A percentile compares a stretch with the other conserved stretches of the same genome.
phyloP scores from a whole-genome alignment of 768 basidiomycete genomes.

The Dioszegia hungarica region DNA sequence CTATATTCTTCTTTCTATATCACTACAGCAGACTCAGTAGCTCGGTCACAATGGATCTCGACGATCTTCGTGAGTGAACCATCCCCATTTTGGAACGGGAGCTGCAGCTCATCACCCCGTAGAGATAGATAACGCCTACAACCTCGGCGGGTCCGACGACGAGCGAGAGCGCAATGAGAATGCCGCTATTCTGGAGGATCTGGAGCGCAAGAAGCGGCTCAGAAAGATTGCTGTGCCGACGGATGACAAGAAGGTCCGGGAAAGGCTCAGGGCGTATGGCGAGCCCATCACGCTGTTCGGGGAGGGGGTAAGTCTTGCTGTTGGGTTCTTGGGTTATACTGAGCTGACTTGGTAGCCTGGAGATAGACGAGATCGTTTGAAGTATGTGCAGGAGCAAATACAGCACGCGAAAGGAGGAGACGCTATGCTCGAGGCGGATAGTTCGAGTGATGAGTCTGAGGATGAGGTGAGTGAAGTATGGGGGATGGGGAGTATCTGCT shows the following conservation, averaged over 20 bases:
- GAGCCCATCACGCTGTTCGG: constrained; percentile 97
- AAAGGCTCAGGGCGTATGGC: constrained; percentile 81
- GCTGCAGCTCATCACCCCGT: not conserved
- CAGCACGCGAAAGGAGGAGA: constrained; percentile 81
- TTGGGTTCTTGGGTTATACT: not conserved
- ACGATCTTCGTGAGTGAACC: constrained; percentile 31
- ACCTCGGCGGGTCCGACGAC: constrained; percentile 42
- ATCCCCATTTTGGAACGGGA: not conserved
- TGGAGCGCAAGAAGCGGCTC: constrained; percentile 96
- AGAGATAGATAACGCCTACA: constrained; percentile 40
- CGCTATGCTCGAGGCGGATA: constrained; percentile 56
- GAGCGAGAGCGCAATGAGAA: constrained; percentile 53
- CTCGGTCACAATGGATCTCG: constrained; percentile 41
- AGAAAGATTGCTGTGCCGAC: constrained; percentile 92
- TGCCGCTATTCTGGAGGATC: constrained; percentile 82
- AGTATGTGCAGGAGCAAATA: constrained; percentile 90
- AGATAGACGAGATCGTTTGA: constrained; percentile 90
- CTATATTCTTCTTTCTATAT: no score
- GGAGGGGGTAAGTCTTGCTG: constrained; percentile 68
- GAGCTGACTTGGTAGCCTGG: constrained; percentile 62
- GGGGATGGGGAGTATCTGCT: not conserved
- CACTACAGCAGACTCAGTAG: no score
- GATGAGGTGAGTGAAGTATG: constrained; percentile 41
- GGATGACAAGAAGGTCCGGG: constrained; percentile 88
- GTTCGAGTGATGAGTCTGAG: constrained; percentile 52